Evolutionary conservation across 352 stramenopile genomes (phyloP).

Genomic region (Pythium biforme): DNA sequence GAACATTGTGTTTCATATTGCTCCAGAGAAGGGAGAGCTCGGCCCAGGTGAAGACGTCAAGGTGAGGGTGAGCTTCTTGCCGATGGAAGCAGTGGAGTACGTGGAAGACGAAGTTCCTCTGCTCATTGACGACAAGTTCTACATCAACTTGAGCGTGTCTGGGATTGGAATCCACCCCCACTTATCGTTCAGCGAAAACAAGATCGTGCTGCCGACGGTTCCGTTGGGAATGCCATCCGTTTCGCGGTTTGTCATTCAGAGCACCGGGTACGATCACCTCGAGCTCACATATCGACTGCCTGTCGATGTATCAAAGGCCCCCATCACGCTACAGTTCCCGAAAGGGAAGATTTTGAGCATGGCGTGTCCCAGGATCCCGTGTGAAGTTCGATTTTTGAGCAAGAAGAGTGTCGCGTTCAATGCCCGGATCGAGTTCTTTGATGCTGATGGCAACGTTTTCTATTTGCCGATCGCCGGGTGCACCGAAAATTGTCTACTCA

Average conservation of each 20-base stretch:
- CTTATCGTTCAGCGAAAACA: conserved; percentile 86
- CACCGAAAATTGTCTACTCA: conserved; percentile 92
- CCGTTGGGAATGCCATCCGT: conserved; percentile 77
- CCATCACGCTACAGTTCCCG: conserved; percentile 87
- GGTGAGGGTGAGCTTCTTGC: conserved; percentile 87
- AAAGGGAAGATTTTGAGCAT: conserved; percentile 86
- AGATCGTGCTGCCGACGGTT: conserved; percentile 88
- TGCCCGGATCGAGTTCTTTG: conserved; percentile 91
- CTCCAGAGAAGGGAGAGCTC: conserved; percentile 77
- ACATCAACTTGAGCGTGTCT: conserved; percentile 77
- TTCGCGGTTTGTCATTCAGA: conserved; percentile 75
- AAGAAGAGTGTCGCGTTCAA: conserved; percentile 90
- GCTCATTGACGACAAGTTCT: conserved; percentile 64
- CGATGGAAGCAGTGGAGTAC: conserved; percentile 77
- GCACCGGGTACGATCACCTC: conserved; percentile 90
- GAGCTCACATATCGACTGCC: conserved; percentile 84
- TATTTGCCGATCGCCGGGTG: conserved; percentile 81
- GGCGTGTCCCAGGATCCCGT: conserved; percentile 71
- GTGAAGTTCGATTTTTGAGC: conserved; percentile 84
- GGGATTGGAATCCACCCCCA: conserved; percentile 90
- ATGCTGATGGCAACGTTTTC: conserved; percentile 88
- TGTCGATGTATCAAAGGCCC: conserved; percentile 71
- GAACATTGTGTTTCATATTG: conserved; percentile 75
- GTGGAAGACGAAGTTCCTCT: conserved; percentile 70
- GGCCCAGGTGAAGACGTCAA: conserved; percentile 70